These are phyloP conservation scores for Primulina eburnea DNA, from an alignment of 257 asterid species.

Conservation along the genomic window DNA sequence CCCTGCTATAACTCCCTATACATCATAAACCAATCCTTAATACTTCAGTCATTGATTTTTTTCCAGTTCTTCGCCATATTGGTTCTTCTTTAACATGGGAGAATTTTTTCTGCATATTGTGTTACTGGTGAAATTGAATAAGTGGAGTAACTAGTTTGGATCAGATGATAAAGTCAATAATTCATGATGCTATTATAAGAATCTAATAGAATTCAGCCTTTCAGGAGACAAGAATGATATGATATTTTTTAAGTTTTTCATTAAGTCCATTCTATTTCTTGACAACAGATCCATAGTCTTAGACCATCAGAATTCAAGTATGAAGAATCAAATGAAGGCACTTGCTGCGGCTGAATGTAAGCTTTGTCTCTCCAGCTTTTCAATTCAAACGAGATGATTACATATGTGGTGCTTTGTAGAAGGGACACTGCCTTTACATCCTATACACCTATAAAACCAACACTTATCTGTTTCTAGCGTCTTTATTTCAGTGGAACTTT, in stretches of 20 bases:
- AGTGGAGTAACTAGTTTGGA: not conserved
- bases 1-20: conserved; percentile 10
- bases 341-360: conserved; percentile 79
- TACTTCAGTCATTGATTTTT: not conserved
- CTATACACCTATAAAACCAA: not conserved
- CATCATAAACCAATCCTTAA: conserved; percentile 6
- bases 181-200: conserved; percentile 2
- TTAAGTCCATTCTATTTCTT: conserved; percentile 30
- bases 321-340: conserved; percentile 73
- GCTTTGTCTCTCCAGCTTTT: conserved; percentile 14
- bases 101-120: conserved; percentile 14
- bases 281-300: conserved; percentile 81
- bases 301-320: conserved; percentile 72
- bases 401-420: not conserved
- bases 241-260: conserved; percentile 13
- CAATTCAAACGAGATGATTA: not conserved
- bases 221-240: conserved; percentile 16
- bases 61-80: not conserved
- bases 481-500: too few species aligned
- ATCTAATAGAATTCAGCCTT: conserved; percentile 11
- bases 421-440: not conserved
- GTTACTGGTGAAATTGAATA: conserved; percentile 12
- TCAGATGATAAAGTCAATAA: not conserved
- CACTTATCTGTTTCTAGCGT: too few species aligned
- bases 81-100: not conserved